Conservation (phyloP, 2,329 filamentous ascomycete genomes). For the Scedosporium boydii region DNA sequence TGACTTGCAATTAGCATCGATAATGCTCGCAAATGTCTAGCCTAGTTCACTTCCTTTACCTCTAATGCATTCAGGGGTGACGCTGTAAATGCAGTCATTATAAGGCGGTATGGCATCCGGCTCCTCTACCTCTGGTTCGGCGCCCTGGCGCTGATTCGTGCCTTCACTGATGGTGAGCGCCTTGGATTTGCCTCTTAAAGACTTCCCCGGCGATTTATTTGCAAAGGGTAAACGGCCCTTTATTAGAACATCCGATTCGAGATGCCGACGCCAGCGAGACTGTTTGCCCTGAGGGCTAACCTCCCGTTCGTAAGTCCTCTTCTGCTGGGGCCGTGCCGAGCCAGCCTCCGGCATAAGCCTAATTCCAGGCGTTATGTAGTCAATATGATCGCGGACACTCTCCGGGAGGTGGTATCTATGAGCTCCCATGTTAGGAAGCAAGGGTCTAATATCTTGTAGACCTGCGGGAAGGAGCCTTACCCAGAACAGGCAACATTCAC, state of each 20-base stretch:
- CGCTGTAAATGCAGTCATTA: not conserved
- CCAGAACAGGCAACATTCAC: not conserved
- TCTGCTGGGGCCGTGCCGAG: not conserved
- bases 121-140: not conserved
- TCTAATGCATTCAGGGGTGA: not conserved
- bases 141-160: not conserved
- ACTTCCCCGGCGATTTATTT: not conserved
- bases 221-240: not conserved
- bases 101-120: not conserved
- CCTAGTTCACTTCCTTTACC: not conserved
- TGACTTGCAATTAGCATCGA: not conserved
- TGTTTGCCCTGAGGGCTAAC: not conserved
- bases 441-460: not conserved
- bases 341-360: constrained; percentile 21
- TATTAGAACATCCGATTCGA: not conserved
- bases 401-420: not conserved
- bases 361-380: constrained; percentile 39
- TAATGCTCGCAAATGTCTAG: not conserved
- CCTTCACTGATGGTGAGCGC: not conserved
- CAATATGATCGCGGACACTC: constrained; percentile 24
- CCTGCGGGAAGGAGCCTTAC: not conserved
- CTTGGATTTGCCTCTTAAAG: no score
- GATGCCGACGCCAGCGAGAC: not conserved
- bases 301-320: not conserved
- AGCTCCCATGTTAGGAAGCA: not conserved